Base-by-base conservation (phyloP, 768 basidiomycete genomes). In the Auriscalpium orientale region DNA sequence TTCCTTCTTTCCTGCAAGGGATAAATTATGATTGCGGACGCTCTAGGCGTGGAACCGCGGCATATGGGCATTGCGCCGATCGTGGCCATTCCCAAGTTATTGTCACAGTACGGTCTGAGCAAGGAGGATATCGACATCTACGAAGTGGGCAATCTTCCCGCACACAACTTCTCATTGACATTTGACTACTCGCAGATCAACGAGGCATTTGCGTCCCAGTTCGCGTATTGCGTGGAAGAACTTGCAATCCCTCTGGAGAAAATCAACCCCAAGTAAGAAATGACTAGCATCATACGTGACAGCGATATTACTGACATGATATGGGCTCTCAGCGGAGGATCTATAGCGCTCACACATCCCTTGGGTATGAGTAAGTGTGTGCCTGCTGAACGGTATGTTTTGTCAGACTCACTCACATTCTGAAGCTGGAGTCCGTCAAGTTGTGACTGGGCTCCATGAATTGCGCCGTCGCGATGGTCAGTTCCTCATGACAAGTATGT, bases 131-230 rank as follows among this genome's bases (percentile, higher is more conserved):
- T 91, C 43, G 84, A 91, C 58, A 68, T 91, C 13, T 91, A 79
- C 66, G 89, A 91, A 78, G 89, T 84, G 37, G 7, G 7, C 7
- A 28, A 28, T 28, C 22, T 62, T 54, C 48, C 68, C 36, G n/a
- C 16, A 37, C 16, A 12, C 20, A 47, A 15, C 16, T 18, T 53
- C 13, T 16, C 12, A 37, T 49, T 40, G 35, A 28, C 45, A 22
- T 54, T 12, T 15, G 21, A 33, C 13, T 20, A 53, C 49, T 53
- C 45, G 49, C 58, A 91, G 89, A 87, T 90, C 60, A 91, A 92
- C 55, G 89, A 94, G 70, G 93, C 93, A 0, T 95, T 95, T 58
- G 92, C 91, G 0, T 93, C 90, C 1, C 93, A 95, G 66, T 95
- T 91, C 57, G 90, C 89, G n/a, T 88, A 93, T 71, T 94, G 90